Conservation (phyloP, 169 alveolate genomes). For the Cyclospora cayetanensis region DNA sequence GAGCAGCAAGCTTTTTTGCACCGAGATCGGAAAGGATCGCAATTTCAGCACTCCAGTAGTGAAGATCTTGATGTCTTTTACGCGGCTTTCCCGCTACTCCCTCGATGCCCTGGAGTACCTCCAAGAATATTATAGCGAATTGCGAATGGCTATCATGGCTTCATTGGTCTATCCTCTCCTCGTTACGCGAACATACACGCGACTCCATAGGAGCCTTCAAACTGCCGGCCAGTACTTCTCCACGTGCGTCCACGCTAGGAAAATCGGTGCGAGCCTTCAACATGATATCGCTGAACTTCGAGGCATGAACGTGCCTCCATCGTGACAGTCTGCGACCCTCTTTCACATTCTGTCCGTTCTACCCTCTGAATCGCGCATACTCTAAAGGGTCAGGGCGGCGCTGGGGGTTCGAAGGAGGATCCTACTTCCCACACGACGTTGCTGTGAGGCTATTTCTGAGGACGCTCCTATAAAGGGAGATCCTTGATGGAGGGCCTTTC, state of each 20-base stretch:
- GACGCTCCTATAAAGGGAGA: too few relatives aligned
- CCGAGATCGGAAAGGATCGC: not conserved
- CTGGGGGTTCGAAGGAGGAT: too few relatives aligned
- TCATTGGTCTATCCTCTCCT: not conserved
- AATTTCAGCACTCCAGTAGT: not conserved
- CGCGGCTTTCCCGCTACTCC: not conserved
- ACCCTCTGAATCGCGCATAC: too few relatives aligned
- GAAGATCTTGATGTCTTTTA: not conserved
- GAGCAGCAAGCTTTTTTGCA: not conserved
- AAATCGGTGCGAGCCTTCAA: not conserved
- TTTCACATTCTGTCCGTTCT: too few relatives aligned
- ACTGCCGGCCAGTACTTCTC: constrained; percentile 35
- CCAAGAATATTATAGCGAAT: not conserved
- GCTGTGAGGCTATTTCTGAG: too few relatives aligned
- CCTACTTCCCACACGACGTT: too few relatives aligned
- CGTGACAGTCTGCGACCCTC: too few relatives aligned
- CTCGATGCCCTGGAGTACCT: constrained; percentile 1
- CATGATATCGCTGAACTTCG: not conserved
- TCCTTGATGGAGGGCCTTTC: too few relatives aligned
- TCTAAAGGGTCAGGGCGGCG: too few relatives aligned
- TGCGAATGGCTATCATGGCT: not conserved
- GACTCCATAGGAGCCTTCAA: constrained; percentile 1
- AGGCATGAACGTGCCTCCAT: too few relatives aligned
- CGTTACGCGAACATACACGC: constrained; percentile 8
- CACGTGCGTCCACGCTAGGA: not conserved